Percentiles rank a stretch among this genome's conserved stretches.
Evolutionary conservation across 2,329 filamentous ascomycete genomes (phyloP).

Genomic region (Fonsecaea multimorphosa): DNA sequence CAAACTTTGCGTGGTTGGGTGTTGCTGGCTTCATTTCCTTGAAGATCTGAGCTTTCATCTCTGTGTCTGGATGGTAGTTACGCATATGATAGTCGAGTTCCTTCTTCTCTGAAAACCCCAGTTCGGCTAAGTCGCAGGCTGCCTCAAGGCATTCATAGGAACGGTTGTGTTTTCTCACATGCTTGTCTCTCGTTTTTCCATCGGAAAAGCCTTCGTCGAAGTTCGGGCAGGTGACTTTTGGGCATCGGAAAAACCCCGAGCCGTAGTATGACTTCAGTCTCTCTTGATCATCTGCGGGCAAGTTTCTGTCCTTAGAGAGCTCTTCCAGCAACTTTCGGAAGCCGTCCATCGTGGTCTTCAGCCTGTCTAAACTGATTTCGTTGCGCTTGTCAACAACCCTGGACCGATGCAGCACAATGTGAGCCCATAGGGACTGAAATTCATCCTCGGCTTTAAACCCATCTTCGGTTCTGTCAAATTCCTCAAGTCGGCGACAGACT

Average conservation of each 20-base stretch:
- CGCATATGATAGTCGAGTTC: slow-evolving; percentile 47
- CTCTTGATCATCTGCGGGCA: neutral
- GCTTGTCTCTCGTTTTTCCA: slow-evolving; percentile 43
- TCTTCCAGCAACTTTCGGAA: neutral
- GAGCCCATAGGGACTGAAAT: neutral
- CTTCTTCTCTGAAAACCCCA: slow-evolving; percentile 51
- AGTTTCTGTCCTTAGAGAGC: neutral
- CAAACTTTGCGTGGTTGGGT: slow-evolving; percentile 31
- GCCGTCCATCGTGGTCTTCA: neutral
- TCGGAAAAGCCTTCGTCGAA: slow-evolving; percentile 53
- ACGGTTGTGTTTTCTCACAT: slow-evolving; percentile 46
- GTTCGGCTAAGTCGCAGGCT: neutral
- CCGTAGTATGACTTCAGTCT: slow-evolving; percentile 47
- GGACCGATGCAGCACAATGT: neutral
- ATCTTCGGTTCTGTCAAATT: neutral
- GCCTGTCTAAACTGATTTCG: neutral
- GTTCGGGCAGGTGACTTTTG: slow-evolving; percentile 49
- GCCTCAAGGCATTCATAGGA: neutral
- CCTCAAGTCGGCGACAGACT: neutral
- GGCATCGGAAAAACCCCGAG: slow-evolving; percentile 50
- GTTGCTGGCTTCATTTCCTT: slow-evolving; percentile 8
- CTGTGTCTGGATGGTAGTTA: slow-evolving; percentile 41
- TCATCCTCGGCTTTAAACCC: neutral
- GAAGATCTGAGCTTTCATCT: slow-evolving; percentile 37
- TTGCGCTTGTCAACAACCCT: neutral